phyloP scores from a whole-genome alignment of 805 yeast genomes.

The Nakazawaea pomicola region DNA sequence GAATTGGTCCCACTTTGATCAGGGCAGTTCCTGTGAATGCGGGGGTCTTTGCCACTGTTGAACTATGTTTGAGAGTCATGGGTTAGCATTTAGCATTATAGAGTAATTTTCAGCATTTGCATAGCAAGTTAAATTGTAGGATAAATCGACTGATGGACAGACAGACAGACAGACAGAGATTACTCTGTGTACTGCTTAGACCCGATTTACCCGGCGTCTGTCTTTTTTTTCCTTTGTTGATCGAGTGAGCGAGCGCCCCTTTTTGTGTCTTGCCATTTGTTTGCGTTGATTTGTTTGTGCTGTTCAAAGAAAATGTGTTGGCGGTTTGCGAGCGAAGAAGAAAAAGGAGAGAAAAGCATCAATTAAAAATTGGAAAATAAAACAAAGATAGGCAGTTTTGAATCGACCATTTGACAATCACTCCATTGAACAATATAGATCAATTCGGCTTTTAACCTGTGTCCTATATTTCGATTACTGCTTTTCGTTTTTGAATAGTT shows the following conservation, averaged over 20 bases:
- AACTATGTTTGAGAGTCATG: slow-evolving; percentile 53
- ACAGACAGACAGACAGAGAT: too few relatives aligned
- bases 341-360: neutral
- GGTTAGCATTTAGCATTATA: slow-evolving; percentile 33
- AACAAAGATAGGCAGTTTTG: too few relatives aligned
- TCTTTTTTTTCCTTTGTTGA: too few relatives aligned
- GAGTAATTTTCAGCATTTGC: too few relatives aligned
- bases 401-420: too few relatives aligned
- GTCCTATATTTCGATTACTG: neutral
- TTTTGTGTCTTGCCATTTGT: neutral
- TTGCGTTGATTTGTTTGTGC: too few relatives aligned
- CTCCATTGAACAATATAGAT: neutral
- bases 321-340: too few relatives aligned
- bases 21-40: slow-evolving; percentile 66
- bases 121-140: too few relatives aligned
- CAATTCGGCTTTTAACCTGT: neutral
- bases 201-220: neutral
- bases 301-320: neutral
- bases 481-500: neutral
- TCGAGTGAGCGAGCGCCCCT: too few relatives aligned
- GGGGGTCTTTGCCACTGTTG: slow-evolving; percentile 77
- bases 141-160: too few relatives aligned
- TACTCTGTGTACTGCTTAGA: too few relatives aligned
- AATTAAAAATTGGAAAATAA: too few relatives aligned
- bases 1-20: slow-evolving; percentile 46